phyloP scores from a whole-genome alignment of 805 yeast genomes.

The Torulaspora franciscae region DNA sequence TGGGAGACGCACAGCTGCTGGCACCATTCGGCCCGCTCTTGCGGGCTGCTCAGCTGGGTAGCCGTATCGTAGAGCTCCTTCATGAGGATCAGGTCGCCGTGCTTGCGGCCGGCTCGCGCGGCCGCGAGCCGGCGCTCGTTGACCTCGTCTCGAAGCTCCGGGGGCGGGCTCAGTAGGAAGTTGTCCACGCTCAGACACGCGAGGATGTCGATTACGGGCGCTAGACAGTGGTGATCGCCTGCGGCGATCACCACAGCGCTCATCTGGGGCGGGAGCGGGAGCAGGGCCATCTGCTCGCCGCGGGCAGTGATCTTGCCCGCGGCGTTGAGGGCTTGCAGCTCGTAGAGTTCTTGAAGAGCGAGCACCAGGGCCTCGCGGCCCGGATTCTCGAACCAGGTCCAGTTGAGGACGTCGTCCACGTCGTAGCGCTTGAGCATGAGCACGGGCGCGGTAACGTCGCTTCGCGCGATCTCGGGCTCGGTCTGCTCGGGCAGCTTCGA shows the following conservation, averaged over 20 bases:
- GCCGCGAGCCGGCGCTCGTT: constrained; percentile 66
- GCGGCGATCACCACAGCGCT: constrained; percentile 81
- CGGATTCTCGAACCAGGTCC: constrained; percentile 94
- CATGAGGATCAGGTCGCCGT: constrained; percentile 80
- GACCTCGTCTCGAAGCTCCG: constrained; percentile 78
- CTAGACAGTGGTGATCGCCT: constrained; percentile 47
- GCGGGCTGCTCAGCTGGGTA: constrained; percentile 41
- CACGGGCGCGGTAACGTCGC: constrained; percentile 80
- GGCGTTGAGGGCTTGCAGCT: constrained; percentile 74
- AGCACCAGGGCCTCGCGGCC: constrained; percentile 68
- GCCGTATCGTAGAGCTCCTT: constrained; percentile 66
- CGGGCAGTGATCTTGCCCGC: constrained; percentile 68
- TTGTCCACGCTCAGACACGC: constrained; percentile 93
- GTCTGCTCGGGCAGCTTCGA: constrained; percentile 64
- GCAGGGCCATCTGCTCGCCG: constrained; percentile 81
- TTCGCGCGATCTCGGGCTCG: constrained; percentile 87
- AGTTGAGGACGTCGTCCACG: constrained; percentile 73
- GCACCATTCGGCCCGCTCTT: constrained; percentile 79
- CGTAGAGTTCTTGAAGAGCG: constrained; percentile 72
- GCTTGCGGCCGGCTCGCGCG: constrained; percentile 63
- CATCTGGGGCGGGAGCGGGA: constrained; percentile 90
- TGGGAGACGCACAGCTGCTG: constrained; percentile 66
- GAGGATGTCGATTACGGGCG: constrained; percentile 77
- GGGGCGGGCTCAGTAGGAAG: constrained; percentile 69
- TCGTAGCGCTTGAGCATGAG: constrained; percentile 78